phyloP scores from a whole-genome alignment of 169 alveolate species.

The Eimeria praecox region DNA sequence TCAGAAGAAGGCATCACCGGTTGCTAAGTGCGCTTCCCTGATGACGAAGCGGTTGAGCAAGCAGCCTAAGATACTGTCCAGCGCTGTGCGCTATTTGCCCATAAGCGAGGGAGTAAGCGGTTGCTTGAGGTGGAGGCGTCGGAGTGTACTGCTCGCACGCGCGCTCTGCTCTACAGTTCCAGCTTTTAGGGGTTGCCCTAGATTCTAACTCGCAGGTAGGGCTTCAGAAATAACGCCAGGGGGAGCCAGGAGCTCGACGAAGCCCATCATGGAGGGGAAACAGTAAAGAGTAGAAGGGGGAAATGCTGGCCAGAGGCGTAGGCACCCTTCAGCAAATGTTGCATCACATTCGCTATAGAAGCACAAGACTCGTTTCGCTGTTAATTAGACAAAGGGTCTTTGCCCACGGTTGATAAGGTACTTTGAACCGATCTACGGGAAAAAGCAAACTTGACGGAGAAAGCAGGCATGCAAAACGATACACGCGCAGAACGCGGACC shows the following conservation, averaged over 20 bases:
- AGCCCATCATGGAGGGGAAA: background rate
- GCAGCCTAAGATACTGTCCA: background rate
- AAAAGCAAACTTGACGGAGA: background rate
- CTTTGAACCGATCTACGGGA: background rate
- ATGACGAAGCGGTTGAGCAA: background rate
- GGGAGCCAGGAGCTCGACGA: background rate
- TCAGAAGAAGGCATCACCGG: background rate
- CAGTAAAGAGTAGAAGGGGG: background rate
- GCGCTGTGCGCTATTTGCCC: background rate
- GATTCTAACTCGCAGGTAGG: background rate
- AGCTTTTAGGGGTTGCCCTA: background rate
- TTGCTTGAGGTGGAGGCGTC: background rate
- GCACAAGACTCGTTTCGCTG: background rate
- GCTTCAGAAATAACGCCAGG: background rate
- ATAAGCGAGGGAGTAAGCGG: background rate
- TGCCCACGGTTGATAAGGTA: background rate
- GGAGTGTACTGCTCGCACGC: background rate
- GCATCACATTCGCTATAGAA: background rate
- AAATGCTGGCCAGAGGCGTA: background rate
- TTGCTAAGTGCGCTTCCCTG: background rate
- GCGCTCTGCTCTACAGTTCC: background rate
- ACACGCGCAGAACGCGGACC: background rate
- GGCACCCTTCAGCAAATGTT: background rate
- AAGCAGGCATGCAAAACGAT: background rate
- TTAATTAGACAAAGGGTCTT: background rate